Evolutionary conservation across 1,284 basidiomycete species (phyloP).

Genomic region (Vanrija sp.): DNA sequence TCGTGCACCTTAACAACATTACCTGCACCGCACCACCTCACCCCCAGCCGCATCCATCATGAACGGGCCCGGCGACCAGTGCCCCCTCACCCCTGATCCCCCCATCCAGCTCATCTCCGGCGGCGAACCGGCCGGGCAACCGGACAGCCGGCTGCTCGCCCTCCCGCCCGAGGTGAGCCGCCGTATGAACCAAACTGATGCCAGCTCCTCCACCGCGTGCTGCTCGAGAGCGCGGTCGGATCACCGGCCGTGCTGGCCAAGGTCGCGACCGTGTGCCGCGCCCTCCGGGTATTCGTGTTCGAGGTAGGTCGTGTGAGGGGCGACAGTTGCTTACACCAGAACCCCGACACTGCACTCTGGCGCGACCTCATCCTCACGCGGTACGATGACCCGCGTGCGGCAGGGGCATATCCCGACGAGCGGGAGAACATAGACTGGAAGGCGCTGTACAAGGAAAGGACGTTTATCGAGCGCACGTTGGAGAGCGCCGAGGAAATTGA

Average conservation of each 20-base stretch:
- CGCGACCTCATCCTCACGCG: slow-evolving; percentile 28
- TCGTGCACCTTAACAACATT: too few species aligned
- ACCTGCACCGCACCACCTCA: too few species aligned
- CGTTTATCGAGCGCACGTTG: slow-evolving; percentile 26
- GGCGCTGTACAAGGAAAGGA: slow-evolving; percentile 25
- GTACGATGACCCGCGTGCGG: slow-evolving; percentile 38
- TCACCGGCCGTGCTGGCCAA: slow-evolving; percentile 15
- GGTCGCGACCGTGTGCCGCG: slow-evolving; percentile 29
- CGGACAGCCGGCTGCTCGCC: background rate
- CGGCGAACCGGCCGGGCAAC: background rate
- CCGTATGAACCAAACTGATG: background rate
- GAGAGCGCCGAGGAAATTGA: slow-evolving; percentile 10
- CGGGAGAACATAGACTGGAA: slow-evolving; percentile 28
- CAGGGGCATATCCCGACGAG: slow-evolving; percentile 9
- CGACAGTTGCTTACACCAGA: slow-evolving; percentile 17
- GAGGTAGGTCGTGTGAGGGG: slow-evolving; percentile 19
- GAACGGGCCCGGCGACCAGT: too few species aligned
- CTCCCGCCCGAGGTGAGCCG: slow-evolving; percentile 1
- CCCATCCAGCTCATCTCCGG: too few species aligned
- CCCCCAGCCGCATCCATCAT: too few species aligned
- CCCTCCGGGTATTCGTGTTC: slow-evolving; percentile 35
- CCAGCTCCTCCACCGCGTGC: slow-evolving; percentile 31
- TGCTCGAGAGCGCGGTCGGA: slow-evolving; percentile 21
- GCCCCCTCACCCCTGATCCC: too few species aligned
- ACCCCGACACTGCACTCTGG: slow-evolving; percentile 40